phyloP scores from a whole-genome alignment of 2,329 filamentous ascomycete species.

The Aurifilum marmelostoma region DNA sequence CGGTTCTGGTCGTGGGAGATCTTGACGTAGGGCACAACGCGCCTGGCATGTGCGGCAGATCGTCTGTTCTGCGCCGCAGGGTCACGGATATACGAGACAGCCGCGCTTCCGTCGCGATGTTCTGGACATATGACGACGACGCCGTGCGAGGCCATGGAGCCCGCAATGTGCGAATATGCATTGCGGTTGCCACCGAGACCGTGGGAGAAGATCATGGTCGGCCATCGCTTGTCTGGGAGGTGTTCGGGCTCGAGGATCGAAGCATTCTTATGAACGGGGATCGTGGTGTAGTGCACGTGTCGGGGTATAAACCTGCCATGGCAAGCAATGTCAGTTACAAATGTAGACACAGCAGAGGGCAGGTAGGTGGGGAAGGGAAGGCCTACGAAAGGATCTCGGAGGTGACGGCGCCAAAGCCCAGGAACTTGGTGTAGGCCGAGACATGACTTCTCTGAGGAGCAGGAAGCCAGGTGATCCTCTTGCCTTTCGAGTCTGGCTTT shows the following conservation, averaged over 20 bases:
- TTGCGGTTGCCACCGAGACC: slow-evolving; percentile 81
- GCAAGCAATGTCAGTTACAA: slow-evolving; percentile 18
- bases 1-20: slow-evolving; percentile 66
- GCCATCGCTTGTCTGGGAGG: slow-evolving; percentile 64
- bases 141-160: slow-evolving; percentile 79
- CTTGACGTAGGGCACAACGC: slow-evolving; percentile 51
- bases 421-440: slow-evolving; percentile 74
- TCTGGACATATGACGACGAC: slow-evolving; percentile 81
- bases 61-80: slow-evolving; percentile 52
- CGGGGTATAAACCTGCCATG: slow-evolving; percentile 64
- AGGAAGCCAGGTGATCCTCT: slow-evolving; percentile 75
- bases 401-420: slow-evolving; percentile 65
- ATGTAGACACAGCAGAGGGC: neutral
- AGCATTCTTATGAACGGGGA: slow-evolving; percentile 75
- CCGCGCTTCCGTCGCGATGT: slow-evolving; percentile 80
- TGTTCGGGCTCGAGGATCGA: slow-evolving; percentile 55
- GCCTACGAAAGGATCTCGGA: slow-evolving; percentile 64
- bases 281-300: slow-evolving; percentile 72
- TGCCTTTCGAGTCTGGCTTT: slow-evolving; percentile 52
- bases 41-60: slow-evolving; percentile 40
- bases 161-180: slow-evolving; percentile 81
- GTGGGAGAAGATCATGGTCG: slow-evolving; percentile 84
- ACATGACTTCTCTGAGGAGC: slow-evolving; percentile 75
- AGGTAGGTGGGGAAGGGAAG: neutral
- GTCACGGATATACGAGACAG: slow-evolving; percentile 71